These are phyloP conservation scores for Metschnikowia gelsemii DNA, from an alignment of 805 yeast genomes.

Conservation along the genomic window DNA sequence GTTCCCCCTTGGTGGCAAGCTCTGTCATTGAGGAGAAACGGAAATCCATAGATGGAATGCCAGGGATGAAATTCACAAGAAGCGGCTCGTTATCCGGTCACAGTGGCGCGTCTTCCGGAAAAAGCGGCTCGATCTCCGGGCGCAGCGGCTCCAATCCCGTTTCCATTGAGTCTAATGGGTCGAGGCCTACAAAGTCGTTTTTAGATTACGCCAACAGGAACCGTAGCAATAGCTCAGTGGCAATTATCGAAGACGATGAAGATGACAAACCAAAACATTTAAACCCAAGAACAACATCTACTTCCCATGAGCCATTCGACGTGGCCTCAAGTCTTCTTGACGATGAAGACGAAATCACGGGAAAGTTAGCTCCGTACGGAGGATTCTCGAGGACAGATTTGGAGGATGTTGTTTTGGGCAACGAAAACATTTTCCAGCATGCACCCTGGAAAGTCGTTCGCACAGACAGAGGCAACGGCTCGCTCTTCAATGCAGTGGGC, in stretches of 20 bases:
- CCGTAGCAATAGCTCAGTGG: conserved; percentile 31
- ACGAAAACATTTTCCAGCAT: conserved; percentile 48
- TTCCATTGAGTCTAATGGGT: background rate
- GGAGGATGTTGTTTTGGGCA: conserved; percentile 42
- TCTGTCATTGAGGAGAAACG: conserved; percentile 39
- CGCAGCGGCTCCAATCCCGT: conserved; percentile 6
- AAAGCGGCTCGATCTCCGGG: conserved; percentile 12
- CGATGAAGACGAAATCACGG: conserved; percentile 16
- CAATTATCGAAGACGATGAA: conserved; percentile 33
- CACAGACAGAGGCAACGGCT: conserved; percentile 80
- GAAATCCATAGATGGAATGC: conserved; percentile 33
- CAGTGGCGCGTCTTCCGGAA: conserved; percentile 22
- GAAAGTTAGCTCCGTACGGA: conserved; percentile 61
- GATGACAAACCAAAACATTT: conserved; percentile 5
- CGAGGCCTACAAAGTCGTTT: conserved; percentile 10
- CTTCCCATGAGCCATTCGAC: conserved; percentile 17
- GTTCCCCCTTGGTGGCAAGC: conserved; percentile 26
- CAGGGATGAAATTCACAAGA: conserved; percentile 37
- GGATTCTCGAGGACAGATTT: conserved; percentile 68
- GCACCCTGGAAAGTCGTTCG: conserved; percentile 75
- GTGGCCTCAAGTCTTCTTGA: conserved; percentile 14
- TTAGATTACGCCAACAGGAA: conserved; percentile 24
- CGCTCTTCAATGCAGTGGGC: conserved; percentile 78
- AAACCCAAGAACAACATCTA: conserved; percentile 6
- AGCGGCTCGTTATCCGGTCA: conserved; percentile 19